These are phyloP conservation scores for Lepidopterella palustris DNA, from an alignment of 495 filamentous ascomycete species.

Conservation along the genomic window DNA sequence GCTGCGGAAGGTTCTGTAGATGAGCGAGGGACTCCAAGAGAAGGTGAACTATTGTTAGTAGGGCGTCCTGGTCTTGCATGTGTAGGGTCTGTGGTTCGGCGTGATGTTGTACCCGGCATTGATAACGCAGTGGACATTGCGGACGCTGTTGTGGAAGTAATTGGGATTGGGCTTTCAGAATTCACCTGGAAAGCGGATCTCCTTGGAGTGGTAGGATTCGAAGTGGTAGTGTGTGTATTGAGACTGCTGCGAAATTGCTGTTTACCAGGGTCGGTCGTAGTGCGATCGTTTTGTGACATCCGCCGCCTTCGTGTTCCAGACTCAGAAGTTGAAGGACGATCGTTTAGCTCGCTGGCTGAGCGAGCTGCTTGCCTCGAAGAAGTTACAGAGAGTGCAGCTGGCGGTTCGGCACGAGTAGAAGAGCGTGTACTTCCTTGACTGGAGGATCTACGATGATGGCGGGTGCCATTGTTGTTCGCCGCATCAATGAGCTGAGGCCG, in stretches of 20 bases:
- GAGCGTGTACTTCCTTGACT: slow-evolving; percentile 42
- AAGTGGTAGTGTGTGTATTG: slow-evolving; percentile 10
- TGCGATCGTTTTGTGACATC: slow-evolving; percentile 37
- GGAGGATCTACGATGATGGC: slow-evolving; percentile 46
- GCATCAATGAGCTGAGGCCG: slow-evolving; percentile 51
- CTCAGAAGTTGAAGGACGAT: slow-evolving; percentile 38
- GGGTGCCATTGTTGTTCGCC: slow-evolving; percentile 32
- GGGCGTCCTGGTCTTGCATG: slow-evolving; percentile 10
- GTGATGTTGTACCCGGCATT: slow-evolving; percentile 10
- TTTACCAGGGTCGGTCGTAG: slow-evolving; percentile 43
- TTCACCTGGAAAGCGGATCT: slow-evolving; percentile 20
- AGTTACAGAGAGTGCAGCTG: slow-evolving; percentile 5
- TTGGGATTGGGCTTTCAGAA: slow-evolving; percentile 13
- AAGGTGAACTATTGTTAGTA: slow-evolving; percentile 12
- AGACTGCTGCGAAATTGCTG: slow-evolving; percentile 20
- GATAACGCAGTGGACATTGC: neutral
- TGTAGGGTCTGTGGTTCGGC: slow-evolving; percentile 24
- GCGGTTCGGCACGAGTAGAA: slow-evolving; percentile 10
- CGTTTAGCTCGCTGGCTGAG: slow-evolving; percentile 56
- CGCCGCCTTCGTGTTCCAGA: slow-evolving; percentile 18
- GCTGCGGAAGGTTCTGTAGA: slow-evolving; percentile 12
- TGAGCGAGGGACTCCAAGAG: slow-evolving; percentile 12
- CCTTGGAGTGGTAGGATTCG: slow-evolving; percentile 22
- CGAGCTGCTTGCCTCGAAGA: slow-evolving; percentile 41
- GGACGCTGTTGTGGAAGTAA: neutral